Conservation (phyloP, 164 flowering plant species). For the Nymphaea thermarum region DNA sequence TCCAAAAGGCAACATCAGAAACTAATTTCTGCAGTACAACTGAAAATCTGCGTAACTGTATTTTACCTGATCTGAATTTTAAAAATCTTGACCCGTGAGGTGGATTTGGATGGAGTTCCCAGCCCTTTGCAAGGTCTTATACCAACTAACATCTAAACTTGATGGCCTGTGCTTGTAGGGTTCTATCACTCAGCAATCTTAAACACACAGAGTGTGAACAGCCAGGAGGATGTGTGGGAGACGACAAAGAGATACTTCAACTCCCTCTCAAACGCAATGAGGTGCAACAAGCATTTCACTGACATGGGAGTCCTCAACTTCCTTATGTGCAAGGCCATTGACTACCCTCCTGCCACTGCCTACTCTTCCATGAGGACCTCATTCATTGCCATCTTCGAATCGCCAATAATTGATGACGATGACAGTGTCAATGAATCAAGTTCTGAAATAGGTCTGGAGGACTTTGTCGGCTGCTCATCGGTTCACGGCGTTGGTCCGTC, state of each 20-base stretch:
- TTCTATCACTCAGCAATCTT: constrained; percentile 71
- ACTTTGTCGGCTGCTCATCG: constrained; percentile 59
- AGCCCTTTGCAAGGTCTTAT: too few relatives aligned
- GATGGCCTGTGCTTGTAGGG: constrained; percentile 26
- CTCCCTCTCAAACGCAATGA: constrained; percentile 28
- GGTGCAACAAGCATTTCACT: constrained; percentile 61
- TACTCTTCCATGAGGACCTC: constrained; percentile 59
- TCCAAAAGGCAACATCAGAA: too few relatives aligned
- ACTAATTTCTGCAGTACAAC: too few relatives aligned
- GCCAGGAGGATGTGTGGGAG: constrained; percentile 57
- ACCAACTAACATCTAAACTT: not conserved
- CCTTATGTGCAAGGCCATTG: constrained; percentile 79
- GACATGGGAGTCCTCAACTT: constrained; percentile 77
- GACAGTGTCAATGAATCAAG: constrained; percentile 13
- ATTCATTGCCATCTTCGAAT: constrained; percentile 61
- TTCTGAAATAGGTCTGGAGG: constrained; percentile 38
- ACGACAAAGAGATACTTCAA: constrained; percentile 39
- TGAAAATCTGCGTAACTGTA: too few relatives aligned
- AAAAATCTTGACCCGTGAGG: too few relatives aligned
- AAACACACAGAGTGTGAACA: constrained; percentile 44
- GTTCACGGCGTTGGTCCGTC: constrained; percentile 78
- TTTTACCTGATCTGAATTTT: too few relatives aligned
- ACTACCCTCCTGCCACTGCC: constrained; percentile 63
- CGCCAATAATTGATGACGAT: constrained; percentile 31
- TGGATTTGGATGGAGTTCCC: too few relatives aligned